Conservation (phyloP, 2,329 filamentous ascomycete species). For the Paraphoma chrysanthemicola region DNA sequence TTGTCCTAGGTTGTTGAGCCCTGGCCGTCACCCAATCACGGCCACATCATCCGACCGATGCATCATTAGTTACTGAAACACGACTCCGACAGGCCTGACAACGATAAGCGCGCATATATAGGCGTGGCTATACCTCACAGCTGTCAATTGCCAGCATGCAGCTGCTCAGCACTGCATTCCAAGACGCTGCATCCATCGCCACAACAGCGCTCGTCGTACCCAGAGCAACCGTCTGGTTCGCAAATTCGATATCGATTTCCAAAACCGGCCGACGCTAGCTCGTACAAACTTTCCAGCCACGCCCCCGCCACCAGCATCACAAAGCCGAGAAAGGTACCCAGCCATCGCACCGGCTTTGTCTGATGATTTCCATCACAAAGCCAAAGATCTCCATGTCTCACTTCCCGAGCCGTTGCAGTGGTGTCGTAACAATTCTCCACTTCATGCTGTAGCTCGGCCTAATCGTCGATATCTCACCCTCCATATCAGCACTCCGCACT, state of each 20-base stretch:
- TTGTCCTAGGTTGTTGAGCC: constrained; percentile 11
- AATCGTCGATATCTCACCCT: constrained; percentile 6
- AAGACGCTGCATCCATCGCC: neutral
- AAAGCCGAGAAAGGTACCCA: too few relatives aligned
- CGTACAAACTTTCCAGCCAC: neutral
- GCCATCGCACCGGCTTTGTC: neutral
- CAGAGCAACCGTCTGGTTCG: neutral
- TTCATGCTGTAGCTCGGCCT: neutral
- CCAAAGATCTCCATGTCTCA: neutral
- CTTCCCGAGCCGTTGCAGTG: neutral
- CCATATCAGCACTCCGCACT: neutral
- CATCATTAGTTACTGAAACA: constrained; percentile 10
- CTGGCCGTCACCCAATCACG: constrained; percentile 7
- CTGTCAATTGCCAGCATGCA: neutral
- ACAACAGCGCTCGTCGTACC: neutral
- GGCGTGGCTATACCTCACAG: neutral
- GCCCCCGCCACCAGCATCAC: neutral
- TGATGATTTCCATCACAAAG: neutral
- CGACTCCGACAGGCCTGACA: neutral
- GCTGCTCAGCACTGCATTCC: neutral
- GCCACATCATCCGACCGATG: neutral
- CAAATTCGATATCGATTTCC: neutral
- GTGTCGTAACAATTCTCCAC: too few relatives aligned
- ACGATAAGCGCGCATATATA: neutral
- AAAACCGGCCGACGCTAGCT: neutral